Evolutionary conservation across 2,329 filamentous ascomycete species (phyloP), one percentile per base, ranked within the genome.

Genomic region (Aspergillus versicolor): DNA sequence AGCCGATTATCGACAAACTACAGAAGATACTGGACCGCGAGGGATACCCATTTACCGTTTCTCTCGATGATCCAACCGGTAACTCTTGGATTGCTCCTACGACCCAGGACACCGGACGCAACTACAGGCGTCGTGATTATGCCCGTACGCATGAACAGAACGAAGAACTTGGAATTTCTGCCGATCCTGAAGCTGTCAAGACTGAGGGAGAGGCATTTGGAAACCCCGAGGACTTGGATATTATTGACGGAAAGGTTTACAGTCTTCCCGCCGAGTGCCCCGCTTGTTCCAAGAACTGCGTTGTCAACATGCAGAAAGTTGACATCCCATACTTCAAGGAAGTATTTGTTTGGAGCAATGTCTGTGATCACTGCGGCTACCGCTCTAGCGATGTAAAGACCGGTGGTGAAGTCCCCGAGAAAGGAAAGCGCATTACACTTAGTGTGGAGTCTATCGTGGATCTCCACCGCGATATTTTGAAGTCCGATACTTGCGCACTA

Each of bases 261-360:
- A 88, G 87, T 58, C 94, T 99, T 77, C 93, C 93, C 3, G 88
- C 92, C 6, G 90, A 87, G 57, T 99, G 94, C 74, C 94, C 94
- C 0, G 93, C 91, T 60, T 99, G 94, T 80, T 87, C 88, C 69
- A 90, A 90, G 75, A 79, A 86, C 4, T 97, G 92, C 77, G 86
- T 87, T 4, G 96, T 95, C 9, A 92, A 96, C 75, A 97, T 97
- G 91, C 96, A 97, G 81, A 96, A 96, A 88, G 91, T 97, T 56
- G 91, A 96, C 68, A 97, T 99, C 61, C 94, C 94, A 1, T 89
- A 96, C 77, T 99, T 99, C 80, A 96, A 97, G 78, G 91, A 97
- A 71, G 94, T 99, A 3, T 88, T 97, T 41, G 82, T 99, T 67
- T 97, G 96, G 90, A 92, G 88, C 65, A 97, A 93, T 2, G 88